Evolutionary conservation across 352 stramenopile species (phyloP).

Genomic region (Pelagophyceae sp.): DNA sequence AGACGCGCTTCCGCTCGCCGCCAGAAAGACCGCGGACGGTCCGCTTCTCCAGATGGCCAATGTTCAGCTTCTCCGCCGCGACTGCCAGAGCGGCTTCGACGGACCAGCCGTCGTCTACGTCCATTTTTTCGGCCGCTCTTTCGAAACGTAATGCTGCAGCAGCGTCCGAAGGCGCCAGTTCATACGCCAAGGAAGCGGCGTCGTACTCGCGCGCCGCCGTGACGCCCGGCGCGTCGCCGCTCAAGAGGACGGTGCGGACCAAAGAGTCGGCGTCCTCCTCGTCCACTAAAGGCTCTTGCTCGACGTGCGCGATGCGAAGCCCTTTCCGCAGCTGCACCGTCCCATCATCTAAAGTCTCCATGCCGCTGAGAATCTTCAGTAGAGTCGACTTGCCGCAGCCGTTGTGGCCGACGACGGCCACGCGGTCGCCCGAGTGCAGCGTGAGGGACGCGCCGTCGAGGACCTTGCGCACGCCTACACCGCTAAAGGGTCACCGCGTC

Average conservation of each 20-base stretch:
- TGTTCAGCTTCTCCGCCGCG: conserved; percentile 72
- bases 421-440: conserved; percentile 37
- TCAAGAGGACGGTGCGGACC: conserved; percentile 28
- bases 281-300: conserved; percentile 17
- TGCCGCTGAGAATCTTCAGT: conserved; percentile 42
- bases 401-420: conserved; percentile 52
- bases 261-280: not conserved
- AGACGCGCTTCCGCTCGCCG: conserved; percentile 14
- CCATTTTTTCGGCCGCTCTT: conserved; percentile 29
- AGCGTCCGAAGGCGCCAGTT: conserved; percentile 23
- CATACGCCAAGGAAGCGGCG: conserved; percentile 23
- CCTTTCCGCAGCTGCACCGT: conserved; percentile 7
- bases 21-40: conserved; percentile 59
- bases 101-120: conserved; percentile 31
- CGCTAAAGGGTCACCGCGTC: no score
- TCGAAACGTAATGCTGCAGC: conserved; percentile 27
- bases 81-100: conserved; percentile 48
- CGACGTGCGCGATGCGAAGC: conserved; percentile 11
- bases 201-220: conserved; percentile 48
- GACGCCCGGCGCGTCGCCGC: conserved; percentile 31
- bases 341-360: conserved; percentile 22
- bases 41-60: conserved; percentile 62
- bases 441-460: conserved; percentile 28
- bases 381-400: conserved; percentile 59
- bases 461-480: conserved; percentile 35